A percentile compares a stretch with the other conserved stretches of the same genome.
Evolutionary conservation across 208 protist genomes (phyloP).

Genomic region (Acanthamoeba royreba): DNA sequence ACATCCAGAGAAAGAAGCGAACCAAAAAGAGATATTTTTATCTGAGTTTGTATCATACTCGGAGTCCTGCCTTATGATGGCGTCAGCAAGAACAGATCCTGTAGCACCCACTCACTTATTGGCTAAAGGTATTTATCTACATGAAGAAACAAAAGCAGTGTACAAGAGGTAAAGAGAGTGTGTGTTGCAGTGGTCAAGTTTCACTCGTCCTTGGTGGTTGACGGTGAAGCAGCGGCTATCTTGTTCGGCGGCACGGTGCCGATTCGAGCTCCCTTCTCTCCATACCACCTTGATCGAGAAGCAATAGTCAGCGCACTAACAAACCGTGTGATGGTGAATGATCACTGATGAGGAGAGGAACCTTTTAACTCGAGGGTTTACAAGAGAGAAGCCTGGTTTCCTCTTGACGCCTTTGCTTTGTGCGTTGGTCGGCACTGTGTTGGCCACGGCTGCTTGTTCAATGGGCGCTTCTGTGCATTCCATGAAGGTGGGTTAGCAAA

Average conservation of each 20-base stretch:
- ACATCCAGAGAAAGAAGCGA: too few species aligned
- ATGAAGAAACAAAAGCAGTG: too few species aligned
- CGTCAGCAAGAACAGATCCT: too few species aligned
- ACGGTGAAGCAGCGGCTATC: background rate
- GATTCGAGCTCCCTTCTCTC: conserved; percentile 25
- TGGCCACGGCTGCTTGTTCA: background rate
- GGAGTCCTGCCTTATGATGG: too few species aligned
- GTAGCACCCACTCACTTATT: too few species aligned
- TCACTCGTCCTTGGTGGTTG: background rate
- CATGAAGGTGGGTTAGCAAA: background rate
- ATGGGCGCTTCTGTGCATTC: background rate
- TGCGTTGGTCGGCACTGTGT: background rate
- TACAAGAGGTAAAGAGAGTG: too few species aligned
- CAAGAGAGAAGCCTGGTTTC: background rate
- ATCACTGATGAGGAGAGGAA: background rate
- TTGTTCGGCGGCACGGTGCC: background rate
- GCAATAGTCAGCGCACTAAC: too few species aligned
- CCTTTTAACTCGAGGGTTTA: conserved; percentile 23
- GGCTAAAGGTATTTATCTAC: too few species aligned
- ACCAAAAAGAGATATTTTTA: too few species aligned
- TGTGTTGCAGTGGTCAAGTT: too few species aligned
- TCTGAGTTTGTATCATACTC: too few species aligned
- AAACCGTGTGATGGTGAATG: background rate
- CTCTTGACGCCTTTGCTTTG: background rate
- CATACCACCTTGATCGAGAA: background rate